phyloP scores from a whole-genome alignment of 306 rosid species.

The Hylodesmum podocarpum region DNA sequence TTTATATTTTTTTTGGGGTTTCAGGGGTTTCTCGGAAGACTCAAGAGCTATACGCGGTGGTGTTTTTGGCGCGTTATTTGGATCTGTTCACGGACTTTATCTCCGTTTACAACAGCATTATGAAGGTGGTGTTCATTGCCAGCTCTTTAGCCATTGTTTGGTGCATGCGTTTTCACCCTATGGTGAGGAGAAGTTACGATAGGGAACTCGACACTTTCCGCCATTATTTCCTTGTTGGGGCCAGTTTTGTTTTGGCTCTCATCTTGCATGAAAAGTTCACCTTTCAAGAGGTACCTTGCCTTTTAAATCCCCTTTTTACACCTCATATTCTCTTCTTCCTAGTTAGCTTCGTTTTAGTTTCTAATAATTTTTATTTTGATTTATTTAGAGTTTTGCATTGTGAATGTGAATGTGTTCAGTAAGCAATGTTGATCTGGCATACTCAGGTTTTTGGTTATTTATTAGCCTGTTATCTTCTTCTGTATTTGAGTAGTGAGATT shows the following conservation, averaged over 20 bases:
- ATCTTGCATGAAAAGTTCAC: slow-evolving; percentile 75
- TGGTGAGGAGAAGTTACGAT: slow-evolving; percentile 71
- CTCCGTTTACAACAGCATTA: slow-evolving; percentile 73
- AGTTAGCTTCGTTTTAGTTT: not conserved
- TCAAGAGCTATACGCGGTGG: slow-evolving; percentile 85
- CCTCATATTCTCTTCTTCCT: not conserved
- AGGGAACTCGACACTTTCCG: slow-evolving; percentile 81
- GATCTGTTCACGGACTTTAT: slow-evolving; percentile 80
- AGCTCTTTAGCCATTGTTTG: slow-evolving; percentile 79
- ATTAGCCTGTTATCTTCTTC: not conserved
- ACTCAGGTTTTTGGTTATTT: not conserved
- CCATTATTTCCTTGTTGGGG: slow-evolving; percentile 62
- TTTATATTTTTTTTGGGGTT: not conserved
- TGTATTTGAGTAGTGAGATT: not conserved
- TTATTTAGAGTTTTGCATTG: not conserved
- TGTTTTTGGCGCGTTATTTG: slow-evolving; percentile 84
- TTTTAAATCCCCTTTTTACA: not conserved
- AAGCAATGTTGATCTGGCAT: not conserved
- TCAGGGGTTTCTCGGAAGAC: slow-evolving; percentile 91
- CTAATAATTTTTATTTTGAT: not conserved
- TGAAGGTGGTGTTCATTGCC: slow-evolving; percentile 81
- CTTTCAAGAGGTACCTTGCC: slow-evolving; percentile 57
- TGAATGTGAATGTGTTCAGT: not conserved
- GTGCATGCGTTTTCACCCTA: slow-evolving; percentile 73
- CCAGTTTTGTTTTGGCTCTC: slow-evolving; percentile 62